Conservation (phyloP, 768 basidiomycete species). For the Macrolepiota albuminosa region DNA sequence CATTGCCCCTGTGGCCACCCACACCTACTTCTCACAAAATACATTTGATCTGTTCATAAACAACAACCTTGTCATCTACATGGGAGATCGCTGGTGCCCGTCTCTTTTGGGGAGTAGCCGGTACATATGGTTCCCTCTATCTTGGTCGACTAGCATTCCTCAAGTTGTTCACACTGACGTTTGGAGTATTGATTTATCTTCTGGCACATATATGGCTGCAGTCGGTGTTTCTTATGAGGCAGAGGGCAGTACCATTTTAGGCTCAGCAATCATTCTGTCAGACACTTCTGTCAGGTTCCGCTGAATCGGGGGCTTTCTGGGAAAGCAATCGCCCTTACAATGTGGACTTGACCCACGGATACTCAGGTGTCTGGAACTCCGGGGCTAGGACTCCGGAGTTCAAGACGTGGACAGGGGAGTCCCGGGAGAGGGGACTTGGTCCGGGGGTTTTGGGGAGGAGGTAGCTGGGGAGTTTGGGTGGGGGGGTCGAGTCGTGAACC, state of each 20-base stretch:
- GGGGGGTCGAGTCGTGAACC: too few species aligned
- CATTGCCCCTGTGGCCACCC: slow-evolving; percentile 43
- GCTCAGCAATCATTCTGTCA: slow-evolving; percentile 39
- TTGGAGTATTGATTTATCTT: slow-evolving; percentile 47
- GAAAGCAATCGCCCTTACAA: too few species aligned
- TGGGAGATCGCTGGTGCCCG: slow-evolving; percentile 63
- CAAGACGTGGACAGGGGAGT: too few species aligned
- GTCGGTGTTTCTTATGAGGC: slow-evolving; percentile 54
- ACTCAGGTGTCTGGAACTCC: too few species aligned
- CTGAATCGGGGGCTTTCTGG: too few species aligned
- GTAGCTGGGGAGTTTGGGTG: too few species aligned
- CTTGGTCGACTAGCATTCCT: slow-evolving; percentile 50
- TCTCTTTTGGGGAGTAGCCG: slow-evolving; percentile 49
- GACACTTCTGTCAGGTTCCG: slow-evolving; percentile 44
- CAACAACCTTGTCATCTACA: slow-evolving; percentile 46
- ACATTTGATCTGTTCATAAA: slow-evolving; percentile 48
- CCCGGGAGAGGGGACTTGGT: too few species aligned
- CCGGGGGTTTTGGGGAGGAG: too few species aligned
- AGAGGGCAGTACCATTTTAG: slow-evolving; percentile 44
- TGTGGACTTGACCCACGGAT: too few species aligned
- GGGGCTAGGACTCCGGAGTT: too few species aligned
- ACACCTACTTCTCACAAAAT: slow-evolving; percentile 63
- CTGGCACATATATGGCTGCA: slow-evolving; percentile 47
- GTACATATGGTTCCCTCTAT: slow-evolving; percentile 60
- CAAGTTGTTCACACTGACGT: slow-evolving; percentile 52